Percentiles rank a stretch among this genome's conserved stretches.
Evolutionary conservation across 148 eudicot genomes (phyloP).

Genomic region (Spergularia bocconei): DNA sequence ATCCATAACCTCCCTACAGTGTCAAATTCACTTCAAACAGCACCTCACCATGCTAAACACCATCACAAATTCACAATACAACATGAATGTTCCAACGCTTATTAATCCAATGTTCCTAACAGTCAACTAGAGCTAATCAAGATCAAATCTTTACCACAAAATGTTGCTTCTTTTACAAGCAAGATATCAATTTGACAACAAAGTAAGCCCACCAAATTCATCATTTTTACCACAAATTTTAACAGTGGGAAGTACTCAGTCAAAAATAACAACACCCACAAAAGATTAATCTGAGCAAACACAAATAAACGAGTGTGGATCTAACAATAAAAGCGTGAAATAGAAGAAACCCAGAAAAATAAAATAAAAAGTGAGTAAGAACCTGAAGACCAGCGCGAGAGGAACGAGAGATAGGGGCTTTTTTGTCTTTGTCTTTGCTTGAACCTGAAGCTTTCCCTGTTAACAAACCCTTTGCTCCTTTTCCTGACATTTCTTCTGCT

Average conservation of each 20-base stretch:
- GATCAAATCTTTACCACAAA: background rate
- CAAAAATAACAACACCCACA: constrained; percentile 12
- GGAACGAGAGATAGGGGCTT: constrained; percentile 60
- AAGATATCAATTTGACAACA: background rate
- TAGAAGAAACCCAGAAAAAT: background rate
- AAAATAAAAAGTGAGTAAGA: background rate
- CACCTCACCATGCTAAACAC: no score
- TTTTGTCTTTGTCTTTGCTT: constrained; percentile 57
- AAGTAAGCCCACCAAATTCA: background rate
- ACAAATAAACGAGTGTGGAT: constrained; percentile 3
- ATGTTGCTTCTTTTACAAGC: background rate
- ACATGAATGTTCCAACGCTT: background rate
- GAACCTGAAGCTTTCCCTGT: constrained; percentile 39
- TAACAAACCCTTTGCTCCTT: constrained; percentile 70
- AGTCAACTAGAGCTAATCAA: no score
- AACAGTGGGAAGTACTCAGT: background rate
- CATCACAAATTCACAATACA: background rate
- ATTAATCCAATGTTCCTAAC: background rate
- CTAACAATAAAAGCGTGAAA: constrained; percentile 7
- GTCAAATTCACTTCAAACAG: background rate
- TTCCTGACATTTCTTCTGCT: constrained; percentile 51
- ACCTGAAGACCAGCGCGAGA: constrained; percentile 85
- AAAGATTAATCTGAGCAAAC: background rate
- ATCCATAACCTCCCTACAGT: no score
- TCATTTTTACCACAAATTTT: background rate